Evolutionary conservation across 2,329 filamentous ascomycete genomes (phyloP), one percentile per base, ranked within the genome.

Genomic region (Bipolaris zeicola): DNA sequence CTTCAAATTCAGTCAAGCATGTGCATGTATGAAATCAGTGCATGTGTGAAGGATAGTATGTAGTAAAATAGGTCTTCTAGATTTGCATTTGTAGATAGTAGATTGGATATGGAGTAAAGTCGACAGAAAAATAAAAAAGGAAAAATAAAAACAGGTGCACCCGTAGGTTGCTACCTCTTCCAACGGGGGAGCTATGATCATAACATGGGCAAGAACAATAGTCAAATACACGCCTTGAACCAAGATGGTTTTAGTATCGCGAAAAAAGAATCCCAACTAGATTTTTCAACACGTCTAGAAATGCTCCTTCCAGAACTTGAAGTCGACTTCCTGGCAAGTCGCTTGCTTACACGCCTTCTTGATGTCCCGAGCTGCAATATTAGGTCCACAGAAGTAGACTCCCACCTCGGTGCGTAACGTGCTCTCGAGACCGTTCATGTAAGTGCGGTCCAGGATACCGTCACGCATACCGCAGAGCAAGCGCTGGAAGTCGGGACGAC

Each of bases 241-340:
- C 22, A 42, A 42, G 39, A 26, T n/a, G 14, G 22, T 24, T 42
- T 42, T 22, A 26, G 24, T 42, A 42, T 42, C 39, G 39, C 39
- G 39, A 31, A 50, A 39, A 50, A 50, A 20, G 16, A n/a, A 50
- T 20, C 4, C 18, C 26, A 33, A 38, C 22, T 16, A 37, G 20
- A 22, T 51, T 20, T n/a, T n/a, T 45, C 10, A 20, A 22, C 26
- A 18, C 13, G 2, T 68, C 62, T 75, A 83, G 62, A 82, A 83
- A 74, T 99, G 94, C 79, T 99, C 95, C 81, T 99, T 99, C 95
- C 95, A 99, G 82, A 99, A 99, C 69, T 91, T 90, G 81, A 98
- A 99, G 70, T 88, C 86, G 55, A 99, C 92, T 66, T 96, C 90
- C 61, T 85, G 85, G 36, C 85, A 87, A 11, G 87, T 90, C 14